Evolutionary conservation across 2,329 filamentous ascomycete genomes (phyloP).

Genomic region (Aspergillus chevalieri): DNA sequence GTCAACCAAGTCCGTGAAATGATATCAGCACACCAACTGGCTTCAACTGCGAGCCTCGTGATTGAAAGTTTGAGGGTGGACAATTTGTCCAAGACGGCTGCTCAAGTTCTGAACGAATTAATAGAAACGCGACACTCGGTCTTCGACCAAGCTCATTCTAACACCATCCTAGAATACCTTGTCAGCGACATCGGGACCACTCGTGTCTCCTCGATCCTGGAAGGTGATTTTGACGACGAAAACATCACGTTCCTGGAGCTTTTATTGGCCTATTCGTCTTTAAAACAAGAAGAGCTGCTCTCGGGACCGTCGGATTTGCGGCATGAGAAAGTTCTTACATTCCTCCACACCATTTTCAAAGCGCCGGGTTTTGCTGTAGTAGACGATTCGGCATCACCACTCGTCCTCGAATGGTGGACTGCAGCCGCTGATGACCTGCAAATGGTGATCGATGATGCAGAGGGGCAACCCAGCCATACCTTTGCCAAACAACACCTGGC

Average conservation of each 20-base stretch:
- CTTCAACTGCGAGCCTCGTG: slow-evolving; percentile 16
- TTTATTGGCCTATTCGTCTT: slow-evolving; percentile 30
- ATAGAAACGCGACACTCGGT: slow-evolving; percentile 23
- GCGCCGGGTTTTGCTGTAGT: slow-evolving; percentile 36
- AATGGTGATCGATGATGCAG: slow-evolving; percentile 23
- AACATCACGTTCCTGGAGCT: slow-evolving; percentile 37
- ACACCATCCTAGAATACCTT: slow-evolving; percentile 28
- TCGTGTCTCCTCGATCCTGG: slow-evolving; percentile 26
- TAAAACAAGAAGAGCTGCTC: slow-evolving; percentile 26
- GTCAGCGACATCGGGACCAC: slow-evolving; percentile 27
- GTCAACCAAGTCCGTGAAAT: slow-evolving; percentile 16
- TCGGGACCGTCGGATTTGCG: slow-evolving; percentile 23
- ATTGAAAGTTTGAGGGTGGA: slow-evolving; percentile 21
- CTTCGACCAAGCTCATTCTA: slow-evolving; percentile 20
- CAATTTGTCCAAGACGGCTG: slow-evolving; percentile 24
- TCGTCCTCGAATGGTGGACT: slow-evolving; percentile 39
- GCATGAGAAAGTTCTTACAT: slow-evolving; percentile 27
- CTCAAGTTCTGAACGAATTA: slow-evolving; percentile 30
- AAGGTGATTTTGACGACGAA: slow-evolving; percentile 33
- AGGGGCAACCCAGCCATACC: slow-evolving; percentile 21
- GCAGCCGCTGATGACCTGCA: slow-evolving; percentile 35
- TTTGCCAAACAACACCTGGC: slow-evolving; percentile 34
- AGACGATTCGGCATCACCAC: slow-evolving; percentile 32
- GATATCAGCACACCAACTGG: slow-evolving; percentile 13
- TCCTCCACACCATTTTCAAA: slow-evolving; percentile 35